Percentiles rank a stretch among this genome's conserved stretches.
Evolutionary conservation across 2,329 filamentous ascomycete species (phyloP).

Genomic region (Biscogniauxia mediterranea): DNA sequence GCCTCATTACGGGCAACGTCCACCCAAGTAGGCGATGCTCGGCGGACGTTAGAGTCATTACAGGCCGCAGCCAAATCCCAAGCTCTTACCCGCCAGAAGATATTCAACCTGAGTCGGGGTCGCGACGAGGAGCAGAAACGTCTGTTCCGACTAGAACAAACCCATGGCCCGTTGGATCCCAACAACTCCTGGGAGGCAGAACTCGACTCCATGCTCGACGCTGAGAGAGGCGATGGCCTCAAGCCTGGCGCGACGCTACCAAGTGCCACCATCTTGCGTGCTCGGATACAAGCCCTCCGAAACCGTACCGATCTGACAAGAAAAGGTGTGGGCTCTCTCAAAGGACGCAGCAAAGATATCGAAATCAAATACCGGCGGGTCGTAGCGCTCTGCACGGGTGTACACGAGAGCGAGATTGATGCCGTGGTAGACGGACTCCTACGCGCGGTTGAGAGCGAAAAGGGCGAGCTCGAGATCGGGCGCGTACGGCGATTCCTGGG

Average conservation of each 20-base stretch:
- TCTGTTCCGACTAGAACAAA: constrained; percentile 47
- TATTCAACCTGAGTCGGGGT: constrained; percentile 74
- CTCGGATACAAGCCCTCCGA: constrained; percentile 68
- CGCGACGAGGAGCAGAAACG: constrained; percentile 66
- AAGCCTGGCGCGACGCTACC: constrained; percentile 44
- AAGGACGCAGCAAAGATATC: constrained; percentile 77
- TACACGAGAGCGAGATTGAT: constrained; percentile 77
- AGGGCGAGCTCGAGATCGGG: constrained; percentile 70
- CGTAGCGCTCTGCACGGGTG: constrained; percentile 80
- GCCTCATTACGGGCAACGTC: constrained; percentile 77
- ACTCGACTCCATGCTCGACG: constrained; percentile 45
- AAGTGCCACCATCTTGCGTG: constrained; percentile 58
- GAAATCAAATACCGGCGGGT: constrained; percentile 87
- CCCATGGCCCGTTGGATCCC: constrained; percentile 42
- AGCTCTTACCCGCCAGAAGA: constrained; percentile 67
- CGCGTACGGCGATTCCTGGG: constrained; percentile 77
- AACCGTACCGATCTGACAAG: constrained; percentile 66
- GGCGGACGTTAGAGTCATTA: constrained; percentile 69
- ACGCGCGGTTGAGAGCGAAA: constrained; percentile 86
- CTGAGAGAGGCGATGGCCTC: constrained; percentile 26
- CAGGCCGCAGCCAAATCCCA: constrained; percentile 63
- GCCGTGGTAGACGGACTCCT: constrained; percentile 75
- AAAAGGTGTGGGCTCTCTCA: constrained; percentile 67
- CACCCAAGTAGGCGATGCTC: constrained; percentile 72
- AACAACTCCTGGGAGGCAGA: constrained; percentile 55